phyloP scores from a whole-genome alignment of 1,139 yeast genomes.

The Diutina ranongensis region DNA sequence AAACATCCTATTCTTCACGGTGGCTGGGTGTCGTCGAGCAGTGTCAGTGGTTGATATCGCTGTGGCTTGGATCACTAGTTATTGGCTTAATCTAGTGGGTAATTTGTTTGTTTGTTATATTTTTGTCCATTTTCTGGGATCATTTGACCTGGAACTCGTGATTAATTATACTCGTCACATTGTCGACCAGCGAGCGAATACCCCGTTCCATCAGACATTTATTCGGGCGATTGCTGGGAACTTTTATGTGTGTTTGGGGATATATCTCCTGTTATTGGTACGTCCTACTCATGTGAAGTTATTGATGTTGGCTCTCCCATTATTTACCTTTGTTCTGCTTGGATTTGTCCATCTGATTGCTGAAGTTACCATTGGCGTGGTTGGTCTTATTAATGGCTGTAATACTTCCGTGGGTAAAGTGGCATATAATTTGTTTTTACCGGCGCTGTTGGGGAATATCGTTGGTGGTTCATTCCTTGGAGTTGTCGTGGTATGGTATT shows the following conservation, averaged over 20 bases:
- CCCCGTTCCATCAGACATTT: slow-evolving; percentile 45
- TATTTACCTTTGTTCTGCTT: slow-evolving; percentile 60
- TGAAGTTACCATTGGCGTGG: slow-evolving; percentile 57
- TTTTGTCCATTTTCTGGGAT: slow-evolving; percentile 43
- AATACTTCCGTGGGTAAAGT: slow-evolving; percentile 48
- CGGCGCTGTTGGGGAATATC: slow-evolving; percentile 59
- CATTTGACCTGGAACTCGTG: slow-evolving; percentile 51
- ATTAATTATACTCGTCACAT: slow-evolving; percentile 42
- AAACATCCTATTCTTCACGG: slow-evolving; percentile 56
- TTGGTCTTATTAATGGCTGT: slow-evolving; percentile 58
- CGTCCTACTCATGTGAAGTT: slow-evolving; percentile 74
- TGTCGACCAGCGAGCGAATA: slow-evolving; percentile 34
- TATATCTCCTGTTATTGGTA: slow-evolving; percentile 64
- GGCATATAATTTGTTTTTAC: slow-evolving; percentile 60
- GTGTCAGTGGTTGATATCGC: slow-evolving; percentile 49
- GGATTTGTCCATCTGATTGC: slow-evolving; percentile 78
- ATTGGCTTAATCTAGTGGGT: slow-evolving; percentile 53
- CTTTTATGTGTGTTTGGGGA: slow-evolving; percentile 63
- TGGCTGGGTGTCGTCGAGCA: slow-evolving; percentile 58
- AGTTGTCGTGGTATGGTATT: slow-evolving; percentile 50
- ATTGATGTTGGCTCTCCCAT: slow-evolving; percentile 50
- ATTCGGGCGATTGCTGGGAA: slow-evolving; percentile 64
- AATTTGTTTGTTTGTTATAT: slow-evolving; percentile 56
- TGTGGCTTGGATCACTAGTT: slow-evolving; percentile 61
- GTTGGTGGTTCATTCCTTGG: slow-evolving; percentile 63